Evolutionary conservation across 1,139 yeast genomes (phyloP), one percentile per base, ranked within the genome.

Genomic region (Wickerhamomyces sp.): DNA sequence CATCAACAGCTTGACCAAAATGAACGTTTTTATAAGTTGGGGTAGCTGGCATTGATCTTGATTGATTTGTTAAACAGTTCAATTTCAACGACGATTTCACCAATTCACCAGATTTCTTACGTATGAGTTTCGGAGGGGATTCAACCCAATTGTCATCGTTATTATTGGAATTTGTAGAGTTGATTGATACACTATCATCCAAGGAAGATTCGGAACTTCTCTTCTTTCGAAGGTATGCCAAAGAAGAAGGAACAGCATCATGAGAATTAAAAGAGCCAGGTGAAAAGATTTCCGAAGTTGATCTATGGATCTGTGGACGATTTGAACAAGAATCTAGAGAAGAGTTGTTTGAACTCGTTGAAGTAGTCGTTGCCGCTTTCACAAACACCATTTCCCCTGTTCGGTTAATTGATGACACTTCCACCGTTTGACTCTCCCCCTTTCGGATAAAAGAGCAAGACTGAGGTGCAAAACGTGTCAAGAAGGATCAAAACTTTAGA

Each of bases 51-150:
- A 84, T 69, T 11, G 88, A 78, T 46, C 70, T 68, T 23, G 77
- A 69, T 37, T 85, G 62, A 12, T 30, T 23, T 28, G 62, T 61
- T 28, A 75, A 59, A 28, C 61, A 61, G 39, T 64, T 72, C 37
- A 66, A 55, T 52, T 80, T 83, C 36, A 86, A 65, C 17, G 86
- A 78, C 4, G 89, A 75, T 52, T 84, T 83, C 32, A 86, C 83
- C 26, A 83, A 64, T 54, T 86, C 95, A 17, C 94, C 94, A 5
- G 86, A 75, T 59, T 86, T 86, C 54, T 80, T 83, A 17, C 87
- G 73, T 5, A 81, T 69, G 32, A 82, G 54, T 39, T 47, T 40
- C n/a, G n/a, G n/a, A 23, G 49, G 49, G 16, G 44, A 31, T 6
- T 23, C 26, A 18, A 24, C 11, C 13, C 12, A 13, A 4, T 14